These are phyloP conservation scores for Blastobotrys petasosporus DNA, from an alignment of 1,139 yeast species.

Conservation along the genomic window DNA sequence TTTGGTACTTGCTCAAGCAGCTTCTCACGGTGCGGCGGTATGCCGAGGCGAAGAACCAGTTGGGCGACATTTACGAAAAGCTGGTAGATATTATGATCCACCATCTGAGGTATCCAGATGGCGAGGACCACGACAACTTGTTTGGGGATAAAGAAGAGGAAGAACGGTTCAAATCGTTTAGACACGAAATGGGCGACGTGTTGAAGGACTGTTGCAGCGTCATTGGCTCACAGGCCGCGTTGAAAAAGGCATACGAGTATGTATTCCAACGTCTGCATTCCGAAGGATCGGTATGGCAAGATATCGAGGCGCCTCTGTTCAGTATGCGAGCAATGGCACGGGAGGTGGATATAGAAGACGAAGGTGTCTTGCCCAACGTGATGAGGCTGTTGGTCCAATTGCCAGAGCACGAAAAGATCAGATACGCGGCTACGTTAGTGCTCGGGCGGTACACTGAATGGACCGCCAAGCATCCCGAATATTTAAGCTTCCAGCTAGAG, in stretches of 20 bases:
- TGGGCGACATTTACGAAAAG: conserved; percentile 55
- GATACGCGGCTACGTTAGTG: conserved; percentile 89
- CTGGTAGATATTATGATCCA: conserved; percentile 62
- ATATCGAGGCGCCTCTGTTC: conserved; percentile 84
- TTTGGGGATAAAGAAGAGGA: conserved; percentile 71
- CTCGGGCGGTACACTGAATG: conserved; percentile 93
- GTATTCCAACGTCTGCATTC: conserved; percentile 10
- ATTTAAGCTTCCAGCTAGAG: conserved; percentile 72
- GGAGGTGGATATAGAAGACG: conserved; percentile 68
- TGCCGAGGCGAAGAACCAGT: conserved; percentile 50
- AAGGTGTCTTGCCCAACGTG: conserved; percentile 66
- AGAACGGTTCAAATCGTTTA: conserved; percentile 86
- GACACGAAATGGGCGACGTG: conserved; percentile 97
- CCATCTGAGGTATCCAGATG: conserved; percentile 71
- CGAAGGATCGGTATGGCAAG: conserved; percentile 58
- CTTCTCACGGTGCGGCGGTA: conserved; percentile 58
- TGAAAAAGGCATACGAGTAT: conserved; percentile 54
- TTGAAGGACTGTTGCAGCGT: conserved; percentile 91
- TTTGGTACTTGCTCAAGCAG: conserved; percentile 83
- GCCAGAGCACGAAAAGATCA: conserved; percentile 80
- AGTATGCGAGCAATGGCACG: conserved; percentile 93
- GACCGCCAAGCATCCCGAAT: conserved; percentile 83
- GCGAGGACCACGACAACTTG: conserved; percentile 35
- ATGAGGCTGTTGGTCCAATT: conserved; percentile 63
- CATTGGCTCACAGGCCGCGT: conserved; percentile 67